These are phyloP conservation scores for Poa annua DNA, from an alignment of 176 grass and related monocot species.

Conservation along the genomic window DNA sequence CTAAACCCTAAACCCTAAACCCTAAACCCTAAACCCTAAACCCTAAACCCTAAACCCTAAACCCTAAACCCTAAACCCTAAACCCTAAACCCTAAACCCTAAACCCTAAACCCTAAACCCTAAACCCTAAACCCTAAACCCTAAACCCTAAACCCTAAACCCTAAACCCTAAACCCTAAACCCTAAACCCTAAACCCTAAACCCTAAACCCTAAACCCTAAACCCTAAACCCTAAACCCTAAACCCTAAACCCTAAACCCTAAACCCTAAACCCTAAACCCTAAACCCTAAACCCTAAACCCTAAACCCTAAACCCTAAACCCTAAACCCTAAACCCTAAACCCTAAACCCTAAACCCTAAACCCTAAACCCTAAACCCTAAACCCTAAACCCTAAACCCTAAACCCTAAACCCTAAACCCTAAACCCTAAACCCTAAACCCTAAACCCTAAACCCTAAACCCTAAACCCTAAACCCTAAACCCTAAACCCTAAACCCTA, in stretches of 20 bases:
- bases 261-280: conserved; percentile 5
- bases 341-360: neutral
- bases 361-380: neutral
- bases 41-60: neutral
- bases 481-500: too few species aligned
- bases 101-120: neutral
- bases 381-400: neutral
- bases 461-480: too few species aligned
- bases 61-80: neutral
- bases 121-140: conserved; percentile 9
- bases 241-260: neutral
- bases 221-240: neutral
- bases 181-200: too few species aligned
- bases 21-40: neutral
- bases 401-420: neutral
- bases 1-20: neutral
- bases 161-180: neutral
- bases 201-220: neutral
- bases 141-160: conserved; percentile 9
- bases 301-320: neutral
- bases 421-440: too few species aligned
- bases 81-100: neutral
- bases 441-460: too few species aligned
- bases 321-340: conserved; percentile 11
- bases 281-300: neutral